Evolutionary conservation across 2,329 filamentous ascomycete genomes (phyloP), one percentile per base, ranked within the genome.

Genomic region (Scedosporium minutisporum): DNA sequence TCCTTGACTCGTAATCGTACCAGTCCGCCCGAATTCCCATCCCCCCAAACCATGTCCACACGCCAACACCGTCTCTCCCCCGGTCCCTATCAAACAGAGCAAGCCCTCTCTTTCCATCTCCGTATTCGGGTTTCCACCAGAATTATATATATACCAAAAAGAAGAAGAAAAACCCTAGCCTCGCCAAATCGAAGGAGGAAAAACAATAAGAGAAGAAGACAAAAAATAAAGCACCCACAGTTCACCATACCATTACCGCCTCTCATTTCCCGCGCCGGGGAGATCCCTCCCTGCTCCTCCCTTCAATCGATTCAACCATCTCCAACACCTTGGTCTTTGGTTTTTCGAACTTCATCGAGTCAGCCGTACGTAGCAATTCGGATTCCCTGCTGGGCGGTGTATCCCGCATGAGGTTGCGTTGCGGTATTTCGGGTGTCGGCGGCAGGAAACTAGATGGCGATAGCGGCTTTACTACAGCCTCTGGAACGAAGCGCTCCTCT

Each of bases 261-360:
- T 27, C 23, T 57, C 16, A 58, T 41, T 16, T 23, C 55, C 57
- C 55, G 48, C 63, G 65, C 16, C 67, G 64, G 7, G 48, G 60
- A 14, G 60, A 61, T 6, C 29, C 29, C 14, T 57, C 48, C 12
- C 60, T 55, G 18, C 77, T 81, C 62, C 72, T 70, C 41, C 70
- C 76, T 75, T 86, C 83, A 64, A 85, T 76, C 64, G 73, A 78
- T 67, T 85, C 77, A 46, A 86, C 81, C 81, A 86, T 83, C 57
- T 77, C 75, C 57, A 82, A 69, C 29, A 86, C 83, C 42, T 77
- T 71, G 14, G 78, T 78, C 66, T 73, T 69, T 9, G 78, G 75
- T 63, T 71, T 71, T 66, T 77, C 74, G 23, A 78, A 65, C 51
- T 71, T 71, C 60, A 83, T 73, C n/a, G 75, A 78, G 68, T 82